Percentiles rank a stretch among this genome's conserved stretches.
phyloP scores from a whole-genome alignment of 2,329 filamentous ascomycete species.

The Emergomyces pasteurianus region DNA sequence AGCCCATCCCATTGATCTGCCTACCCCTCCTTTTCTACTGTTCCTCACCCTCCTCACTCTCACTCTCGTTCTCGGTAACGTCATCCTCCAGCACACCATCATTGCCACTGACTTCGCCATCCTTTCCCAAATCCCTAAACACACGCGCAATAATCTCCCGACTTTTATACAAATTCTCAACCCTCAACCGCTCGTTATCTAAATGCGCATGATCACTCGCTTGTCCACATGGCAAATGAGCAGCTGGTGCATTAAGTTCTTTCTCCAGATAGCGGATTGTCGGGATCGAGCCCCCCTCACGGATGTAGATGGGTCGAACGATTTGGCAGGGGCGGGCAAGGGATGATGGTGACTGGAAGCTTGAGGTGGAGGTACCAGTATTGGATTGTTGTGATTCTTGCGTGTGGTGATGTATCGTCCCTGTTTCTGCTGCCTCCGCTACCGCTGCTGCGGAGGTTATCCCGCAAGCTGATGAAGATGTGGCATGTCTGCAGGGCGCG shows the following conservation, averaged over 20 bases:
- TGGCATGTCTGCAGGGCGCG: not conserved
- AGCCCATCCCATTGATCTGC: not conserved
- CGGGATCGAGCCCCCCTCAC: slow-evolving; percentile 90
- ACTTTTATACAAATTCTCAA: slow-evolving; percentile 81
- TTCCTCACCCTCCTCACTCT: not conserved
- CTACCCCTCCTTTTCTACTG: not conserved
- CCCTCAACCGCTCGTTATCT: slow-evolving; percentile 82
- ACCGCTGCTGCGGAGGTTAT: not conserved
- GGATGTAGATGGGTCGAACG: slow-evolving; percentile 65
- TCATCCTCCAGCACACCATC: not conserved
- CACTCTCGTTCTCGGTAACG: not conserved
- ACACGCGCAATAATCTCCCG: slow-evolving; percentile 83
- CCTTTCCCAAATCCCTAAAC: slow-evolving; percentile 52
- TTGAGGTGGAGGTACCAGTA: not conserved
- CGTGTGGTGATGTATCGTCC: not conserved
- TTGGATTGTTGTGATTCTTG: not conserved
- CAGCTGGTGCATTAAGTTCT: slow-evolving; percentile 80
- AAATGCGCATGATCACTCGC: slow-evolving; percentile 89
- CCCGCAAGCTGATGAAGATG: not conserved
- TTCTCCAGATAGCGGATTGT: slow-evolving; percentile 91
- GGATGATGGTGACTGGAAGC: not conserved
- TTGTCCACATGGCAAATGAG: slow-evolving; percentile 87
- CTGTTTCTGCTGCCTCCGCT: not conserved
- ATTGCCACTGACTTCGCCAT: not conserved
- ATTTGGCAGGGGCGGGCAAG: not conserved